Percentiles rank a stretch among this genome's conserved stretches.
These are phyloP conservation scores for Pisolithus thermaeus DNA, from an alignment of 1,284 basidiomycete genomes.

Conservation along the genomic window DNA sequence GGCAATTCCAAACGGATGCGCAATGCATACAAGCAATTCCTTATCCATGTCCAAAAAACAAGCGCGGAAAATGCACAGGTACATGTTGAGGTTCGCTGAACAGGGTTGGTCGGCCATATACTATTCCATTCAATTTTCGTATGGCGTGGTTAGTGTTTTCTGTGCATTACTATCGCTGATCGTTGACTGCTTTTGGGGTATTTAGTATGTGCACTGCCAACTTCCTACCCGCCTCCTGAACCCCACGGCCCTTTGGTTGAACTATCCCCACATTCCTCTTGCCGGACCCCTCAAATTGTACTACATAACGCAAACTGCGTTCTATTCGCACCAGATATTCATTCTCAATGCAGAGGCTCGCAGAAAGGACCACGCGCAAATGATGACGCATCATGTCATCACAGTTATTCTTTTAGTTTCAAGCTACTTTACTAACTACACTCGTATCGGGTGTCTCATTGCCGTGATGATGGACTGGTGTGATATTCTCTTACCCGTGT, in stretches of 20 bases:
- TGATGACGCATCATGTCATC: slow-evolving; percentile 94
- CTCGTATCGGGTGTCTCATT: slow-evolving; percentile 82
- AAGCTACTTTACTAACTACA: slow-evolving; percentile 83
- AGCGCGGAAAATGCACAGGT: slow-evolving; percentile 56
- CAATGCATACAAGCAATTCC: slow-evolving; percentile 15
- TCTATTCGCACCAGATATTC: slow-evolving; percentile 90
- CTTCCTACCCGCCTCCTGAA: slow-evolving; percentile 66
- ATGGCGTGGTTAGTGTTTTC: slow-evolving; percentile 71
- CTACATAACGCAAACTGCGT: slow-evolving; percentile 88
- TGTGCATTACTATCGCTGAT: slow-evolving; percentile 8
- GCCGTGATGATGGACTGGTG: slow-evolving; percentile 92
- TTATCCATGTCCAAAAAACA: slow-evolving; percentile 35
- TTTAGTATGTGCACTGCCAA: slow-evolving; percentile 73
- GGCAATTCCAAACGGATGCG: slow-evolving; percentile 22
- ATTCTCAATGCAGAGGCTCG: slow-evolving; percentile 92
- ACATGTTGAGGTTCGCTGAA: slow-evolving; percentile 85
- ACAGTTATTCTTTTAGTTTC: slow-evolving; percentile 74
- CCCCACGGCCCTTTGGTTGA: slow-evolving; percentile 69
- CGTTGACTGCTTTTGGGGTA: slow-evolving; percentile 3
- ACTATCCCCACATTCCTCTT: slow-evolving; percentile 80
- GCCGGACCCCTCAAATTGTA: slow-evolving; percentile 83
- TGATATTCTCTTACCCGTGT: slow-evolving; percentile 87
- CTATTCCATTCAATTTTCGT: slow-evolving; percentile 68
- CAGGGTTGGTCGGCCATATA: slow-evolving; percentile 90
- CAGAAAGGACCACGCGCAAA: slow-evolving; percentile 91